A percentile compares a stretch with the other conserved stretches of the same genome.
These are phyloP conservation scores for Cucurbita moschata DNA, from an alignment of 306 rosid genomes.

Conservation along the genomic window DNA sequence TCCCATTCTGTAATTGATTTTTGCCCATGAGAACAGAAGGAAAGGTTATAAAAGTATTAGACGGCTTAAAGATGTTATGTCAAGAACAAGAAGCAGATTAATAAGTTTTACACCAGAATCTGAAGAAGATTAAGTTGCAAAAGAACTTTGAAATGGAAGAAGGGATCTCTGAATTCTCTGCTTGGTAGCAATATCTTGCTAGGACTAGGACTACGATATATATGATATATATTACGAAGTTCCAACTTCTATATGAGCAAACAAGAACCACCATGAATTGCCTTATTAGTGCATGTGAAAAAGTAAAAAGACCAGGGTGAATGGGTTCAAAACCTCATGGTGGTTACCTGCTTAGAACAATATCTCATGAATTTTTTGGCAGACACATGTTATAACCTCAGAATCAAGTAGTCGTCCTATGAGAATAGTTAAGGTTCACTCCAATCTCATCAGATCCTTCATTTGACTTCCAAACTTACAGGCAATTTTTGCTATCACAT, in stretches of 20 bases:
- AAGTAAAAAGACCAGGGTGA: not conserved
- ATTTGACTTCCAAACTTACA: too few relatives aligned
- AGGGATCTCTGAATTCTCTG: not conserved
- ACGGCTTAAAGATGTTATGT: not conserved
- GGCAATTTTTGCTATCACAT: too few relatives aligned
- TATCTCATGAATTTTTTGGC: not conserved
- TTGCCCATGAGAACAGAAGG: not conserved
- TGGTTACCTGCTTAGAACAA: not conserved
- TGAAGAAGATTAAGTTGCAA: not conserved
- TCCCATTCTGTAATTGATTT: conserved; percentile 45
- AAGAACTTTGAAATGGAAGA: not conserved
- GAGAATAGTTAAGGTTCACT: not conserved
- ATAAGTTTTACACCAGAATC: not conserved
- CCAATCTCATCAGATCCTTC: too few relatives aligned
- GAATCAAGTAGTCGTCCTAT: not conserved
- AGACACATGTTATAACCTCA: not conserved
- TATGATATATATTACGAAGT: not conserved
- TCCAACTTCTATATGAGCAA: not conserved
- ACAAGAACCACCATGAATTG: not conserved
- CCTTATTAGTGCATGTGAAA: not conserved
- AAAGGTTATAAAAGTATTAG: not conserved
- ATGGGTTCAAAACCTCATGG: not conserved
- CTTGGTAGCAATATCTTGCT: not conserved
- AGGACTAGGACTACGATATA: not conserved
- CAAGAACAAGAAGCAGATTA: not conserved